Base-by-base conservation (phyloP, 2,329 filamentous ascomycete species). In the Penicillium fuscoglaucum region DNA sequence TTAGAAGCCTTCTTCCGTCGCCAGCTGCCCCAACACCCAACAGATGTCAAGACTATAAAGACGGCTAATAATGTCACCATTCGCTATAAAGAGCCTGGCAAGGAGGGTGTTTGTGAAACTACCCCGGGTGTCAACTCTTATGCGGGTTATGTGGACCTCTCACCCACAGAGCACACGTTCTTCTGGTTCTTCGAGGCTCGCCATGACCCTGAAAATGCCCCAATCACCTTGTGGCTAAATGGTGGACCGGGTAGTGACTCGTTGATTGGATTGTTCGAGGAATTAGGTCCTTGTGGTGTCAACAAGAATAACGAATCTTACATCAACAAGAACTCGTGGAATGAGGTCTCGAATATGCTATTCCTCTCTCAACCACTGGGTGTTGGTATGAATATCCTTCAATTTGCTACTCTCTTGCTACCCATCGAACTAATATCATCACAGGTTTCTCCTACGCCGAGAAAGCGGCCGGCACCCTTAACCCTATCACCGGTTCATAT, bases 351-450 rank as follows among this genome's bases (percentile, higher is more conserved):
- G 37, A 87, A 86, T 67, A 74, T 88, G 71, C 74, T 88, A 10
- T 87, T 86, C 72, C 75, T 88, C 52, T 84, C 83, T 54, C 84
- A 87, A 70, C 85, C 85, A 10, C 75, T 84, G n/a, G 83, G 83
- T 35, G 80, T 82, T 29, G 84, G 84, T 75, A 71, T 46, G 66
- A 44, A 48, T 12, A 24, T 12, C 19, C 12, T 21, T 33, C 17
- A 15, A n/a, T 31, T 7, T 6, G 41, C 37, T 13, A n/a, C 37
- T n/a, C 19, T 24, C 10, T n/a, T 19, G 19, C 15, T 19, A 3
- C 21, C 28, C 21, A 19, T 45, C 4, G 1, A 13, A n/a, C 60
- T 63, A 37, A 57, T 15, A 53, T 31, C 6, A 49, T 15, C 26
- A 24, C 39, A 74, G 72, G 72, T 3, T 74, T 75, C 57, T 75